Percentiles rank a stretch among this genome's conserved stretches.
Evolutionary conservation across 164 flowering plant genomes (phyloP).

Genomic region (Berberis thunbergii): DNA sequence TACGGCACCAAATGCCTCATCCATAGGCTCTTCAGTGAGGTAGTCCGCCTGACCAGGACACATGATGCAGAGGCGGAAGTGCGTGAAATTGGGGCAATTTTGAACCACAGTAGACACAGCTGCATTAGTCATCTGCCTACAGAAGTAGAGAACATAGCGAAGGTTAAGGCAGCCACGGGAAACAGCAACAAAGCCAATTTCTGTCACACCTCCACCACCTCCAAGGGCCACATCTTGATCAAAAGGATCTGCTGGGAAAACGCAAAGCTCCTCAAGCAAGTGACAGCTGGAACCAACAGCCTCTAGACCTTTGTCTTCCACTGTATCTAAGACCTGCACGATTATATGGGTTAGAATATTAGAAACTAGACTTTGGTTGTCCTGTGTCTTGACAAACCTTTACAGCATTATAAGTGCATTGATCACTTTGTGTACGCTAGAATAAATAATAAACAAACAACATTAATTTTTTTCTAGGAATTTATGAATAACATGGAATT

Average conservation of each 20-base stretch:
- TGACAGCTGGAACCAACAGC: constrained; percentile 57
- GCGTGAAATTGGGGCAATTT: constrained; percentile 73
- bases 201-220: constrained; percentile 40
- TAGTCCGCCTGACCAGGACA: constrained; percentile 59
- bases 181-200: constrained; percentile 62
- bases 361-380: background rate
- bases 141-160: constrained; percentile 66
- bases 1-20: constrained; percentile 73
- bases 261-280: constrained; percentile 70
- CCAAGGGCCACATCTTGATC: constrained; percentile 34
- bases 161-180: constrained; percentile 74
- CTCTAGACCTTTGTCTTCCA: constrained; percentile 70
- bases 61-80: constrained; percentile 80
- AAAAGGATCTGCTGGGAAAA: constrained; percentile 61
- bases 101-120: constrained; percentile 55
- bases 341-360: background rate
- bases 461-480: too few species aligned
- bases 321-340: constrained; percentile 58
- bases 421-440: too few species aligned
- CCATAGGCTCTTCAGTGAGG: constrained; percentile 62
- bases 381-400: too few species aligned
- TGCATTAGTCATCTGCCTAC: constrained; percentile 74
- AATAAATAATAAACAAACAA: too few species aligned
- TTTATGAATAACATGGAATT: too few species aligned
- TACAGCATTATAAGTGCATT: too few species aligned